phyloP scores from a whole-genome alignment of 495 filamentous ascomycete species.

The Pyrenula aspistea region DNA sequence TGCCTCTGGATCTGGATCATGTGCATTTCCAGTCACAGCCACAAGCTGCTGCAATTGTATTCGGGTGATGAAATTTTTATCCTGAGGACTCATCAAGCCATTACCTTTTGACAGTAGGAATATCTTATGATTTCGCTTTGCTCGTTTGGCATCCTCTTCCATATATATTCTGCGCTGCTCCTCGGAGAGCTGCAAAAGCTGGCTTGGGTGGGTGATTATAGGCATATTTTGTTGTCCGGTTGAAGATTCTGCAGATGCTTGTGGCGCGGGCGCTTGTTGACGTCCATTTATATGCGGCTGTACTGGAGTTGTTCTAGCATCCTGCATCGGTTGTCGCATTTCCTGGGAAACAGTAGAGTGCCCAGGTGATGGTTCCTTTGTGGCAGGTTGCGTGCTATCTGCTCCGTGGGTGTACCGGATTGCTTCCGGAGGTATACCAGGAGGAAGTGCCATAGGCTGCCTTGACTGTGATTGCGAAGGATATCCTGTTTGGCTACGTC shows the following conservation, averaged over 20 bases:
- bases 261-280: slow-evolving; percentile 6
- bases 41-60: slow-evolving; percentile 97
- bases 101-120: slow-evolving; percentile 87
- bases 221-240: slow-evolving; percentile 27
- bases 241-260: background rate
- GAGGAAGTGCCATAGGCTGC: background rate
- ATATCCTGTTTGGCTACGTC: background rate
- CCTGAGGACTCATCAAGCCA: slow-evolving; percentile 95
- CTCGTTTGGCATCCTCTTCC: slow-evolving; percentile 83
- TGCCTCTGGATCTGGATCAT: slow-evolving; percentile 66
- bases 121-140: slow-evolving; percentile 98
- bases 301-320: slow-evolving; percentile 4
- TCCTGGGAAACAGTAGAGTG: slow-evolving; percentile 23
- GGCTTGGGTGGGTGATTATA: slow-evolving; percentile 55
- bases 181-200: slow-evolving; percentile 65
- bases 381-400: slow-evolving; percentile 24
- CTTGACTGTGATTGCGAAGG: background rate
- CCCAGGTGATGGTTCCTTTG: background rate
- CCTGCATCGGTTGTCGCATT: slow-evolving; percentile 14
- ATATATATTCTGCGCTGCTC: slow-evolving; percentile 67
- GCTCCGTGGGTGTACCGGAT: slow-evolving; percentile 25
- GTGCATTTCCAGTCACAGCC: slow-evolving; percentile 75
- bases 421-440: slow-evolving; percentile 22
- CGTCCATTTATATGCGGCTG: slow-evolving; percentile 8
- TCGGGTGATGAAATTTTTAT: slow-evolving; percentile 98